phyloP scores from a whole-genome alignment of 352 stramenopile species.

The Pythium volutum region DNA sequence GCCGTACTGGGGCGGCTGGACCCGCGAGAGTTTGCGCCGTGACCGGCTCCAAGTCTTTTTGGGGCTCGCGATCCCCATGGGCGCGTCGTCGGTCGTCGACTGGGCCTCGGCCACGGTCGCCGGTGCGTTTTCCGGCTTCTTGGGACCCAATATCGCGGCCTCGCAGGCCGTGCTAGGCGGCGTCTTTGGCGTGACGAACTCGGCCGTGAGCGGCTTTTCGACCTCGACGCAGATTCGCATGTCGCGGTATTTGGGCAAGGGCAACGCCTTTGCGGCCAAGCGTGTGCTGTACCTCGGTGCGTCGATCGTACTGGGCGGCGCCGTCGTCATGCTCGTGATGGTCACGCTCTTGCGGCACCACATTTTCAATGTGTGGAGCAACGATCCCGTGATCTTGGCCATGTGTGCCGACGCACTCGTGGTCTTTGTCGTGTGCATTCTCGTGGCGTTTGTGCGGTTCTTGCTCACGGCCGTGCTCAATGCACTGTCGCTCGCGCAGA shows the following conservation, averaged over 20 bases:
- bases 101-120: slow-evolving; percentile 44
- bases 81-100: slow-evolving; percentile 45
- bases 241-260: slow-evolving; percentile 47
- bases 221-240: slow-evolving; percentile 51
- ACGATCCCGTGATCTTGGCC: slow-evolving; percentile 38
- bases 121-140: slow-evolving; percentile 41
- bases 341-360: slow-evolving; percentile 35
- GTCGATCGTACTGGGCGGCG: slow-evolving; percentile 34
- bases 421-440: slow-evolving; percentile 50
- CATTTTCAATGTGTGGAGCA: slow-evolving; percentile 47
- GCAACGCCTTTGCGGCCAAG: slow-evolving; percentile 40
- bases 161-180: slow-evolving; percentile 41
- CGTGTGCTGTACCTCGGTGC: slow-evolving; percentile 39
- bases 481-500: slow-evolving; percentile 38
- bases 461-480: slow-evolving; percentile 44
- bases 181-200: slow-evolving; percentile 48
- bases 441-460: slow-evolving; percentile 52
- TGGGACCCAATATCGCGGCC: slow-evolving; percentile 44
- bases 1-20: slow-evolving; percentile 50
- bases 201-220: slow-evolving; percentile 43
- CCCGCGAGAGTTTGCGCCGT: slow-evolving; percentile 31
- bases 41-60: slow-evolving; percentile 50
- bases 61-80: slow-evolving; percentile 45
- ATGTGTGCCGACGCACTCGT: slow-evolving; percentile 40
- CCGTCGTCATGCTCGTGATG: slow-evolving; percentile 33